phyloP scores from a whole-genome alignment of 2,329 filamentous ascomycete genomes.

The Colletotrichum echinochloae region DNA sequence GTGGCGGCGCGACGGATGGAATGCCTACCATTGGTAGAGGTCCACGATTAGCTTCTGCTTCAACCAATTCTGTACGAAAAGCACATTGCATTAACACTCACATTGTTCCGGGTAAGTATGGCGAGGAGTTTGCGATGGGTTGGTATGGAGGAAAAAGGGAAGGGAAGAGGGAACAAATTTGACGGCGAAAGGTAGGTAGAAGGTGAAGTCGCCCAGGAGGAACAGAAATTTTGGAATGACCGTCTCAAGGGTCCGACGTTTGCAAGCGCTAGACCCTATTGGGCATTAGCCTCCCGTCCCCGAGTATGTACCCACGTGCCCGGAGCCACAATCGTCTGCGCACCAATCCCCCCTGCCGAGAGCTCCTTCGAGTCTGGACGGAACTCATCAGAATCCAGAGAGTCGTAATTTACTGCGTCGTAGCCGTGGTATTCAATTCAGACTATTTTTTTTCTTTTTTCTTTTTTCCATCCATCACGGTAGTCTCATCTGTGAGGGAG shows the following conservation, averaged over 20 bases:
- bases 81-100: neutral
- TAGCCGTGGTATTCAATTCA: neutral
- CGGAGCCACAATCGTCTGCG: neutral
- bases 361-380: neutral
- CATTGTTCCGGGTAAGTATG: conserved; percentile 6
- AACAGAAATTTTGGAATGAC: conserved; percentile 28
- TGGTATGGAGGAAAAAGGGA: neutral
- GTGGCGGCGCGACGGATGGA: conserved; percentile 39
- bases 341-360: neutral
- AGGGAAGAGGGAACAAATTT: neutral
- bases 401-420: neutral
- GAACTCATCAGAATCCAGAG: neutral
- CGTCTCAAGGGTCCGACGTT: conserved; percentile 19
- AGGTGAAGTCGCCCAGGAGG: neutral
- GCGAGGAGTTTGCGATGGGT: neutral
- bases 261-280: conserved; percentile 12
- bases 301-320: neutral
- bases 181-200: neutral
- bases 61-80: neutral
- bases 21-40: conserved; percentile 18
- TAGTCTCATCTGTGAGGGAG: neutral
- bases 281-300: conserved; percentile 1
- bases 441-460: neutral
- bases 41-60: conserved; percentile 13
- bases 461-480: neutral